These are phyloP conservation scores for Verticillium nubilum DNA, from an alignment of 2,329 filamentous ascomycete species.

Conservation along the genomic window DNA sequence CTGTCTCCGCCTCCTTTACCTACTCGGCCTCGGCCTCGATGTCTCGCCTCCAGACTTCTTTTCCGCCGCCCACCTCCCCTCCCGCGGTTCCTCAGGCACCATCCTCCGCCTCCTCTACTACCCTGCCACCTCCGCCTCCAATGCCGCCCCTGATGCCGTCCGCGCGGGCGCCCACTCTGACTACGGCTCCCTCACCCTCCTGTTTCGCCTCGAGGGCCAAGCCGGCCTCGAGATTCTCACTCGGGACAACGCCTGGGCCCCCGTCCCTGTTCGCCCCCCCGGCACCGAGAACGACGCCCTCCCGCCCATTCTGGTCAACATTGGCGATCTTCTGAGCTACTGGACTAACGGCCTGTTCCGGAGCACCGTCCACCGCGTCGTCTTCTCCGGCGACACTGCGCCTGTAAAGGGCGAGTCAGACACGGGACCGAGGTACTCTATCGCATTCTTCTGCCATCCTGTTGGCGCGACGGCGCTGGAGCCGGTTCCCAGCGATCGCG, in stretches of 20 bases:
- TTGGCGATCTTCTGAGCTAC: slow-evolving; percentile 66
- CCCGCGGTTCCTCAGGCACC: slow-evolving; percentile 42
- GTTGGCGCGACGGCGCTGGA: slow-evolving; percentile 45
- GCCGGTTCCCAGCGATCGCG: slow-evolving; percentile 55
- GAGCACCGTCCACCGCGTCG: slow-evolving; percentile 83
- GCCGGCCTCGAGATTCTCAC: slow-evolving; percentile 80
- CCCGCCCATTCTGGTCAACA: slow-evolving; percentile 77
- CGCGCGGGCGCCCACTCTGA: slow-evolving; percentile 90
- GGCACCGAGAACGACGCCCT: slow-evolving; percentile 52
- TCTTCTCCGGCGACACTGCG: slow-evolving; percentile 46
- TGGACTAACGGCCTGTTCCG: slow-evolving; percentile 89
- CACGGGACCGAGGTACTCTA: slow-evolving; percentile 53
- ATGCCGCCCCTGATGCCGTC: slow-evolving; percentile 53
- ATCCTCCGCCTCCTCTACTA: slow-evolving; percentile 71
- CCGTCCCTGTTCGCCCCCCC: slow-evolving; percentile 61
- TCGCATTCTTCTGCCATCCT: slow-evolving; percentile 66
- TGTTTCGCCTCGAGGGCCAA: slow-evolving; percentile 83
- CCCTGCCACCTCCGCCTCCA: slow-evolving; percentile 44
- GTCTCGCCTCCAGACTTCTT: slow-evolving; percentile 49
- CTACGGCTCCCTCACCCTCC: slow-evolving; percentile 66
- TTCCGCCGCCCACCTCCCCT: slow-evolving; percentile 41
- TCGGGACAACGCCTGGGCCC: slow-evolving; percentile 48
- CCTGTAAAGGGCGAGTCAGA: slow-evolving; percentile 38
- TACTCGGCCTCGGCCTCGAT: slow-evolving; percentile 73
- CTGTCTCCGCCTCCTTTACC: slow-evolving; percentile 65